phyloP scores from a whole-genome alignment of 140 eudicot species.

The Bidens hawaiensis region DNA sequence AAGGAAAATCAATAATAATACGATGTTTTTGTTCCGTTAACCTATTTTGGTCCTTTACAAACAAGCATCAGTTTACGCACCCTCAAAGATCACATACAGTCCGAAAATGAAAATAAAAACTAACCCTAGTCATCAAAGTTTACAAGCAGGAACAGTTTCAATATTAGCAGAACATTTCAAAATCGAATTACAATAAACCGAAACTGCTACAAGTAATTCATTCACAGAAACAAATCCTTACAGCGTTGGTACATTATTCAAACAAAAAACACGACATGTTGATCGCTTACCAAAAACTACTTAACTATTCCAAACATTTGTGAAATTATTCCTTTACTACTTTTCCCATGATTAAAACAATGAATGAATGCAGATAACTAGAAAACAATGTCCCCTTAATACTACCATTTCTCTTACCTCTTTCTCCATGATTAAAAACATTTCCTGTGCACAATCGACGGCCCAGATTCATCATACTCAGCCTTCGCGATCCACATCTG shows the following conservation, averaged over 20 bases:
- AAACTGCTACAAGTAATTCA: constrained; percentile 32
- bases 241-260: constrained; percentile 28
- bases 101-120: not conserved
- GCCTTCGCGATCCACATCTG: constrained; percentile 56
- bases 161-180: not conserved
- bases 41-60: too few relatives aligned
- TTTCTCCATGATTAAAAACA: constrained; percentile 29
- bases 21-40: too few relatives aligned
- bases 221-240: constrained; percentile 34
- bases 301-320: constrained; percentile 9
- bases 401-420: constrained; percentile 8
- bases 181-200: constrained; percentile 13
- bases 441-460: constrained; percentile 48
- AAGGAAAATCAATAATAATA: too few relatives aligned
- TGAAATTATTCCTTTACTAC: constrained; percentile 28
- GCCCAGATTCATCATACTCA: constrained; percentile 47
- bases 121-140: not conserved
- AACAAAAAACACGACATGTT: constrained; percentile 14
- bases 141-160: not conserved
- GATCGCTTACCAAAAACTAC: constrained; percentile 20
- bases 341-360: constrained; percentile 16
- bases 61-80: too few relatives aligned
- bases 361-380: constrained; percentile 12
- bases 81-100: not conserved
- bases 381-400: constrained; percentile 24